Base-by-base conservation (phyloP, 2,329 filamentous ascomycete genomes). In the Dactylellina drechsleri region DNA sequence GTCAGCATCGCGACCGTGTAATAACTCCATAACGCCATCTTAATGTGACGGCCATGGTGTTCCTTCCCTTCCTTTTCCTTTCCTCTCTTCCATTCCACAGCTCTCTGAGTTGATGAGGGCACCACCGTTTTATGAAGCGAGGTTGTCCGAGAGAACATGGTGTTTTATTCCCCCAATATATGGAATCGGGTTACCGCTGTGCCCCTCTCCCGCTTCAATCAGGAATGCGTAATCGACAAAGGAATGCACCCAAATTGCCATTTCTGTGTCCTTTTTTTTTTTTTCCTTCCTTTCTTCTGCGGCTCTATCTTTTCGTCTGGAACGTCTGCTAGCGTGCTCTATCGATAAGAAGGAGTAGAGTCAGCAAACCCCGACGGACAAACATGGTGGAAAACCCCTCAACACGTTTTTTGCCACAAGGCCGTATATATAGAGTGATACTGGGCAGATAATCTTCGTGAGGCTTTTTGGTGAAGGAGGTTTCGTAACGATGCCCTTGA, bases 61-160 rank as follows among this genome's bases (percentile, higher is more conserved):
- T 36, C 6, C 31, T 36, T 36, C 31, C 31, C 6, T 10, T 8
- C 31, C 43, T 18, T 8, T 18, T 8, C 1, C 4, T 18, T 7
- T 13, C 4, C 53, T 8, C 1, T 1, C 10, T 7, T 13, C 4
- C 53, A 40, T 45, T 58, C 36, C 28, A 23, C 50, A 13, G 40
- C 53, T 28, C 40, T 13, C 40, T 36, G 36, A 45, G 31, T 43
- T 45, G 15, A 1, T 23, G n/a, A 18, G 43, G 16, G 43, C 16
- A 52, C 16, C 20, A 36, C 54, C 54, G 16, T 58, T 16, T 18
- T 36, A 13, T 13, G 13, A 36, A 54, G 52, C 26, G 31, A 45
- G 36, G 54, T 58, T 58, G 54, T 26, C 54, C 54, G 54, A 58
- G 54, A 58, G 20, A 58, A 58, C 36, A 58, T 45, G 54, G 54